These are phyloP conservation scores for Dacryopinax spathularia DNA, from an alignment of 768 basidiomycete species.

Conservation along the genomic window DNA sequence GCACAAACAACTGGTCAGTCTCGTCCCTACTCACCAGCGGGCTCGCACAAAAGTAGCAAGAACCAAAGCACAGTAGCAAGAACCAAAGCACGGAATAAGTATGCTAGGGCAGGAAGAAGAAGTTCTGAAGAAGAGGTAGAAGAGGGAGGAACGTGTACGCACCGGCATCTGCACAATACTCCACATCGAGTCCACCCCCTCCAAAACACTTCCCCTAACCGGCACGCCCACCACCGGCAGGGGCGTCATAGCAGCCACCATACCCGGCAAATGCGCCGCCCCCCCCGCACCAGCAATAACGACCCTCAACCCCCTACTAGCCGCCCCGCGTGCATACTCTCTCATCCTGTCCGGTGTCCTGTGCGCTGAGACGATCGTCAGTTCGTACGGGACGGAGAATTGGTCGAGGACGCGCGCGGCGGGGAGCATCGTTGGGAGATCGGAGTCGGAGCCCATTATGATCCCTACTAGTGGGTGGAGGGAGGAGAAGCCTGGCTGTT, in stretches of 20 bases:
- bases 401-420: conserved; percentile 69
- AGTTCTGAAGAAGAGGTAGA: not conserved
- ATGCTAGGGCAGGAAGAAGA: not conserved
- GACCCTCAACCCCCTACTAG: conserved; percentile 33
- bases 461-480: conserved; percentile 69
- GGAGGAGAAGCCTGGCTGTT: conserved; percentile 39
- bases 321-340: conserved; percentile 64
- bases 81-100: not conserved
- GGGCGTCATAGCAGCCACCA: conserved; percentile 90
- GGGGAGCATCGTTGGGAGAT: conserved; percentile 84
- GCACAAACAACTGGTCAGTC: not conserved
- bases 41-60: not conserved
- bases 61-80: too few species aligned
- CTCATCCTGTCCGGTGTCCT: conserved; percentile 80
- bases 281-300: conserved; percentile 98
- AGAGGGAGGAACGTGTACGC: conserved; percentile 24
- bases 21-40: not conserved
- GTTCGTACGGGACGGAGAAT: conserved; percentile 79
- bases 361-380: conserved; percentile 93
- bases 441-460: conserved; percentile 98
- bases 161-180: conserved; percentile 99
- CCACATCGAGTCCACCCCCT: conserved; percentile 92
- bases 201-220: conserved; percentile 83
- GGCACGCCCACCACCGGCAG: conserved; percentile 93
- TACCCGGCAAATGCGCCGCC: conserved; percentile 92